Evolutionary conservation across 257 asterid species (phyloP).

Genomic region (Nicotiana tabacum): DNA sequence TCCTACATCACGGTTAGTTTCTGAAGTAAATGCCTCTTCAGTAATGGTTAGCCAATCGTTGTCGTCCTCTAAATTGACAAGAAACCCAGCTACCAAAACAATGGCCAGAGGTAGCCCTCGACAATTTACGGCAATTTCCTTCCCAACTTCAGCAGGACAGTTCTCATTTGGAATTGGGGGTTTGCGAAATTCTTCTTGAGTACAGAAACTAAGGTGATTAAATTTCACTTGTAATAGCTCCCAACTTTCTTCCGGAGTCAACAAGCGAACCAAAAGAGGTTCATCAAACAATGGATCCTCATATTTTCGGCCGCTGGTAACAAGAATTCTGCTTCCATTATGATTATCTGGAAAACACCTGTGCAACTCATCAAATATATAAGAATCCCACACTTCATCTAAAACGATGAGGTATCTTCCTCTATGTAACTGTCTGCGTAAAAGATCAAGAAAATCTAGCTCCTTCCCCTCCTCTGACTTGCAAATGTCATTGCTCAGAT

Average conservation of each 20-base stretch:
- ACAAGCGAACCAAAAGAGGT: neutral
- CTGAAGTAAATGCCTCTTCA: neutral
- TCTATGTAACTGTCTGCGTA: conserved; percentile 12
- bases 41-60: neutral
- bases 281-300: neutral
- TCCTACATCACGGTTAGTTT: neutral
- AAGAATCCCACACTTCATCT: conserved; percentile 33
- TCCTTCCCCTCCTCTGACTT: neutral
- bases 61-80: neutral
- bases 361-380: neutral
- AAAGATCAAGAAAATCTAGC: neutral
- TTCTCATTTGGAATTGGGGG: neutral
- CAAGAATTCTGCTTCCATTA: conserved; percentile 22
- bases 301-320: conserved; percentile 17
- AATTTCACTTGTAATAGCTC: conserved; percentile 6
- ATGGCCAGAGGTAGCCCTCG: conserved; percentile 27
- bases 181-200: neutral
- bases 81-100: neutral
- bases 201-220: neutral
- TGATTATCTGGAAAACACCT: conserved; percentile 14
- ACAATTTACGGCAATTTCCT: conserved; percentile 16
- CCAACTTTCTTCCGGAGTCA: conserved; percentile 20
- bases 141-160: conserved; percentile 12
- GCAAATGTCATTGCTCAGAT: neutral
- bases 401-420: conserved; percentile 27